Conservation (phyloP, 176 grass and related monocot genomes). For the Carex parvula region DNA sequence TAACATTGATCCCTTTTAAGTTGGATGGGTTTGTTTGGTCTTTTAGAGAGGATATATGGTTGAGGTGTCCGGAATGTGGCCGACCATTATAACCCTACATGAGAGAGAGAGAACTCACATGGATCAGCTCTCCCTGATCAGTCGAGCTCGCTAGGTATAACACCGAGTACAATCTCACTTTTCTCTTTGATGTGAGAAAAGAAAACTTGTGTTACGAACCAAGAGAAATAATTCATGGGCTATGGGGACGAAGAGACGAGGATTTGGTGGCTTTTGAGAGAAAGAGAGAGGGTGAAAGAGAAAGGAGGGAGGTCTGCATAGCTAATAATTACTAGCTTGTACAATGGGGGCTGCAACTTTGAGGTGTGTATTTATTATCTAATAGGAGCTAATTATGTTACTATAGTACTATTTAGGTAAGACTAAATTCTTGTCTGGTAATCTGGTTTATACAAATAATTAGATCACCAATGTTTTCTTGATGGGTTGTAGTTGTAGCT, state of each 20-base stretch:
- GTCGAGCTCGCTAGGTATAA: not conserved
- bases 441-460: constrained; percentile 2
- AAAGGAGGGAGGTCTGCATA: not conserved
- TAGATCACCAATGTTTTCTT: not conserved
- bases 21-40: not conserved
- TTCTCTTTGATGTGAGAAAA: not conserved
- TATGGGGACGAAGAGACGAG: not conserved
- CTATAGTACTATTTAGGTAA: constrained; percentile 2
- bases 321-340: constrained; percentile 13
- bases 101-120: not conserved
- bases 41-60: not conserved
- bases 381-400: not conserved
- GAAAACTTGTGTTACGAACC: not conserved
- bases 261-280: not conserved
- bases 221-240: not conserved
- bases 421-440: not conserved
- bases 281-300: not conserved
- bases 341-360: constrained; percentile 17
- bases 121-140: constrained; percentile 3
- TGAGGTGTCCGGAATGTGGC: not conserved
- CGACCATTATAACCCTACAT: not conserved
- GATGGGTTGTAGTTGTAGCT: constrained; percentile 4
- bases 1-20: constrained; percentile 27
- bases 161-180: constrained; percentile 1
- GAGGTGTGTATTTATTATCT: constrained; percentile 17